These are phyloP conservation scores for Misopates orontium DNA, from an alignment of 257 asterid genomes.

Conservation along the genomic window DNA sequence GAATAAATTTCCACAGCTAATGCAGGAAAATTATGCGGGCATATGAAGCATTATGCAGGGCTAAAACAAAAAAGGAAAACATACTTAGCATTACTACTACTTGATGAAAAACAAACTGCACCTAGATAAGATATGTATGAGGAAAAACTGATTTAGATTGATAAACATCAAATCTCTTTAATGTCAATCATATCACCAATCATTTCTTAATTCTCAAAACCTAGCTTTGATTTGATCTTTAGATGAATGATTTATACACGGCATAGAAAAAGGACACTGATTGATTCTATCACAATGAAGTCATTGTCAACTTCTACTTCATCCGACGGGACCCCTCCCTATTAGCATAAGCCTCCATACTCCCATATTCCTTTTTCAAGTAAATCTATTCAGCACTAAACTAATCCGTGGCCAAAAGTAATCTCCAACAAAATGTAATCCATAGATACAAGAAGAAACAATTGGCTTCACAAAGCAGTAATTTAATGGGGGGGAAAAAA, in stretches of 20 bases:
- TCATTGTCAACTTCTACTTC: slow-evolving; percentile 7
- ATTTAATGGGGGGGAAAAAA: background rate
- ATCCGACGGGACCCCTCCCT: slow-evolving; percentile 10
- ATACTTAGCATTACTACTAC: too few species aligned
- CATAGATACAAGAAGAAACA: too few species aligned
- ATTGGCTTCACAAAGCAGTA: too few species aligned
- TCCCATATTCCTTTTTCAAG: background rate
- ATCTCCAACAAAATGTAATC: background rate
- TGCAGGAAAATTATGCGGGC: too few species aligned
- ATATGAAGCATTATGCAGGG: too few species aligned
- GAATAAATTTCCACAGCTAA: too few species aligned
- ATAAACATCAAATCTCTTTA: background rate
- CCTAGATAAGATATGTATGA: background rate
- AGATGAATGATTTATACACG: background rate
- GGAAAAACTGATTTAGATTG: background rate
- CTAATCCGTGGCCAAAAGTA: background rate
- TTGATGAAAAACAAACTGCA: background rate
- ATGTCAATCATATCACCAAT: background rate
- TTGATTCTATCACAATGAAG: background rate
- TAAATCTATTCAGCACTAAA: background rate
- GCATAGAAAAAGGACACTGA: background rate
- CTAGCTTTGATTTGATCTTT: background rate
- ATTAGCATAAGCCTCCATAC: background rate
- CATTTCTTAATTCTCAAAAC: background rate
- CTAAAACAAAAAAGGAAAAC: too few species aligned